phyloP scores from a whole-genome alignment of 202 grass and related monocot species.

The Zoysia matrella region DNA sequence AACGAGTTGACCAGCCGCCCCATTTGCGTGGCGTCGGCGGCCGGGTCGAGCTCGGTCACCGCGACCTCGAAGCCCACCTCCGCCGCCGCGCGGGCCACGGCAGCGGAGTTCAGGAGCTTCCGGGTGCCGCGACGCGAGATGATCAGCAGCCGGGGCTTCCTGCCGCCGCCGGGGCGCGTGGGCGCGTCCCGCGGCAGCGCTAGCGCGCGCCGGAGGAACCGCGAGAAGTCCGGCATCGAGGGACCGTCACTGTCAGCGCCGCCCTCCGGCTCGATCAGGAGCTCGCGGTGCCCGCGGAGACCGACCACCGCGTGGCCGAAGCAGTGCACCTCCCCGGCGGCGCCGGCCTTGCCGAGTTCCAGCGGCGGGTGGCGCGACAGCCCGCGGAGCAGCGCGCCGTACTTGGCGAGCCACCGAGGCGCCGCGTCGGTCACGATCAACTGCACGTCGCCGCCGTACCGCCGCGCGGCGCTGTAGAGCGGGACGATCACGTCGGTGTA shows the following conservation, averaged over 20 bases:
- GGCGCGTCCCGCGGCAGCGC: slow-evolving; percentile 61
- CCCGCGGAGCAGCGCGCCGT: slow-evolving; percentile 53
- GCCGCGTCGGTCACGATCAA: slow-evolving; percentile 57
- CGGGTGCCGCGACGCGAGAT: slow-evolving; percentile 65
- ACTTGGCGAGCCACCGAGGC: slow-evolving; percentile 71
- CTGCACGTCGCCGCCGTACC: slow-evolving; percentile 56
- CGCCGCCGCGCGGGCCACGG: slow-evolving; percentile 43
- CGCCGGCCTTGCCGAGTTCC: slow-evolving; percentile 47
- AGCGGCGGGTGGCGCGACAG: slow-evolving; percentile 59
- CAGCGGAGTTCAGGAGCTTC: slow-evolving; percentile 54
- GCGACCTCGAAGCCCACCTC: slow-evolving; percentile 64
- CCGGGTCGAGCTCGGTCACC: slow-evolving; percentile 58
- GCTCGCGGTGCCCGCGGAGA: slow-evolving; percentile 68
- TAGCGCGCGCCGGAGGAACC: slow-evolving; percentile 64
- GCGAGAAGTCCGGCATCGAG: slow-evolving; percentile 64
- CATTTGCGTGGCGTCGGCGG: slow-evolving; percentile 36
- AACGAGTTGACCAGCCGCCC: slow-evolving; percentile 63
- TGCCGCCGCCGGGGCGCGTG: background rate
- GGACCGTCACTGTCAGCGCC: slow-evolving; percentile 27
- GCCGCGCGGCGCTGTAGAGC: slow-evolving; percentile 54
- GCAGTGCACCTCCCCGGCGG: slow-evolving; percentile 62
- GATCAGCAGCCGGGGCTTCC: slow-evolving; percentile 65
- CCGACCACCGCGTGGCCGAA: slow-evolving; percentile 52
- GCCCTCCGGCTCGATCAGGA: slow-evolving; percentile 58
- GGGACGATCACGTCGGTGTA: slow-evolving; percentile 82